Evolutionary conservation across 2,329 filamentous ascomycete genomes (phyloP).

Genomic region (Phaeosphaeriaceae sp.): DNA sequence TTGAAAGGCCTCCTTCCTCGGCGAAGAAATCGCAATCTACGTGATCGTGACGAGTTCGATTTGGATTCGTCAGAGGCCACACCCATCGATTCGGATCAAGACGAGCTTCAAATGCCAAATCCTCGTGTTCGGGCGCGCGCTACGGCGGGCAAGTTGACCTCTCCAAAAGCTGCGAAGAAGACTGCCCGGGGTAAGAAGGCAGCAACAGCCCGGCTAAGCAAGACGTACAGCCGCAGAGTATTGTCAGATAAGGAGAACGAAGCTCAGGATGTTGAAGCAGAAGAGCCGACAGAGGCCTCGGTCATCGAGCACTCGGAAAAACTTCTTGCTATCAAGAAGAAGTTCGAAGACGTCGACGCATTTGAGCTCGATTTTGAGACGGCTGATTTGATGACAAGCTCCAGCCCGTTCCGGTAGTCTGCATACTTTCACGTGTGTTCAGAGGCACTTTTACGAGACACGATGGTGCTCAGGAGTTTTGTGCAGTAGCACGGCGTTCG

Average conservation of each 20-base stretch:
- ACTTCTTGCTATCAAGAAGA: conserved; percentile 53
- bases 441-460: neutral
- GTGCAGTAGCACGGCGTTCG: neutral
- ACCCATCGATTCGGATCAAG: conserved; percentile 48
- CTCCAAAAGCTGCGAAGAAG: conserved; percentile 37
- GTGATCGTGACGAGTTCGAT: conserved; percentile 50
- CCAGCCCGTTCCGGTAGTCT: conserved; percentile 49
- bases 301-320: conserved; percentile 38
- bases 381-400: conserved; percentile 49
- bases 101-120: conserved; percentile 48
- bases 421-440: neutral
- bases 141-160: conserved; percentile 22
- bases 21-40: conserved; percentile 38
- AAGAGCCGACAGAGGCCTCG: conserved; percentile 36
- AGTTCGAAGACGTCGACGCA: conserved; percentile 58
- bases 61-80: conserved; percentile 46
- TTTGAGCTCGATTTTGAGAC: conserved; percentile 61
- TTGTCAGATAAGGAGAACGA: conserved; percentile 55
- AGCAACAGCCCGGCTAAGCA: conserved; percentile 24
- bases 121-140: conserved; percentile 27
- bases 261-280: conserved; percentile 27
- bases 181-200: conserved; percentile 29
- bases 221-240: conserved; percentile 43
- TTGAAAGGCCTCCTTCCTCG: conserved; percentile 55
- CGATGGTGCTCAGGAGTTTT: neutral